Conservation (phyloP, 768 basidiomycete genomes). For the Rhodosporidiobolus sp. region DNA sequence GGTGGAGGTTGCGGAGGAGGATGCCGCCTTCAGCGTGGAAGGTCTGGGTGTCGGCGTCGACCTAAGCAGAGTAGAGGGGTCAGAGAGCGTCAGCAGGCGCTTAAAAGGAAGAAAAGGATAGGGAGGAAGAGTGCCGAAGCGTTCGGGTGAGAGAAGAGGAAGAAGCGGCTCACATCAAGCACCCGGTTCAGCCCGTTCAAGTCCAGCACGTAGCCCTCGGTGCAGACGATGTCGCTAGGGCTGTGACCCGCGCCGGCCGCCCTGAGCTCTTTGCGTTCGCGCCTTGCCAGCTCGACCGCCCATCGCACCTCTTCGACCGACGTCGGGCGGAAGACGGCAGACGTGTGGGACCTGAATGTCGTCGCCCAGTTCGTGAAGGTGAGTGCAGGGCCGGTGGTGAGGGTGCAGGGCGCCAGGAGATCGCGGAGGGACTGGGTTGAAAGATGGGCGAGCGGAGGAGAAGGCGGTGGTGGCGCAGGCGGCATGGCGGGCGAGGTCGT, state of each 20-base stretch:
- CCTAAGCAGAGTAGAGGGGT: conserved; percentile 52
- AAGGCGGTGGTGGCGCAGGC: conserved; percentile 14
- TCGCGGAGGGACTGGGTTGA: conserved; percentile 56
- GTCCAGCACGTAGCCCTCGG: conserved; percentile 65
- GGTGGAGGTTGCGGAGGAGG: conserved; percentile 30
- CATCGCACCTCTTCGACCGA: conserved; percentile 65
- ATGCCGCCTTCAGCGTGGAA: conserved; percentile 75
- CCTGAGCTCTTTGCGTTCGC: conserved; percentile 68
- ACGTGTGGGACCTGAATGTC: conserved; percentile 69
- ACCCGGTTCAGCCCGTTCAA: conserved; percentile 69
- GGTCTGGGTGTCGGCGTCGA: conserved; percentile 64
- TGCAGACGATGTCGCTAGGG: conserved; percentile 90
- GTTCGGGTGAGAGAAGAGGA: not conserved
- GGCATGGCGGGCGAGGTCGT: not conserved
- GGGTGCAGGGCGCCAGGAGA: conserved; percentile 58
- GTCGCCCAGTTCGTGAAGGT: conserved; percentile 83
- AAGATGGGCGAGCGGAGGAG: conserved; percentile 50
- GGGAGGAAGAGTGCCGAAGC: not conserved
- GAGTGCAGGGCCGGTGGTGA: conserved; percentile 49
- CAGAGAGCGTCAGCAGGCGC: not conserved
- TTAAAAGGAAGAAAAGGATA: conserved; percentile 9
- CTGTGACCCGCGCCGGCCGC: conserved; percentile 88
- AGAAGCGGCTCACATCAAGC: conserved; percentile 62
- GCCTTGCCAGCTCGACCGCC: conserved; percentile 74
- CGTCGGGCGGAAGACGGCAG: conserved; percentile 71